A percentile compares a stretch with the other conserved stretches of the same genome.
These are phyloP conservation scores for Talaromyces sp. DNA, from an alignment of 2,329 filamentous ascomycete genomes.

Conservation along the genomic window DNA sequence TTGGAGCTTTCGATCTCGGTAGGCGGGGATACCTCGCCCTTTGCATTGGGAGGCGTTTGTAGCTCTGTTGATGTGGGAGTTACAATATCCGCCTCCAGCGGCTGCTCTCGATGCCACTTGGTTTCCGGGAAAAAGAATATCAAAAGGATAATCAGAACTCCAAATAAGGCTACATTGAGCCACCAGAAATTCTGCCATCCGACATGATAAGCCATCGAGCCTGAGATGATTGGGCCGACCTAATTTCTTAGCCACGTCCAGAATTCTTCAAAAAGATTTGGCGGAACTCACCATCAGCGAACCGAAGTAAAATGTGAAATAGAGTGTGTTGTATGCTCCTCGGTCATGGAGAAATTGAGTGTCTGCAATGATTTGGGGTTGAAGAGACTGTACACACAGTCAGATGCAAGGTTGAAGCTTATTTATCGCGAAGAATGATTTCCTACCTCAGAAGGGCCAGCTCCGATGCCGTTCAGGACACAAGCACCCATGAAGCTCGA, in stretches of 20 bases:
- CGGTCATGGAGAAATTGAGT: conserved; percentile 64
- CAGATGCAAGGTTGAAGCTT: neutral
- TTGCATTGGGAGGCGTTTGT: conserved; percentile 1
- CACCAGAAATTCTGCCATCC: conserved; percentile 66
- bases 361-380: conserved; percentile 55
- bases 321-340: conserved; percentile 60
- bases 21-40: conserved; percentile 21
- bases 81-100: conserved; percentile 15
- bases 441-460: conserved; percentile 30
- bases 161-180: conserved; percentile 59
- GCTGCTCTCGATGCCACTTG: conserved; percentile 52
- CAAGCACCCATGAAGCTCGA: conserved; percentile 63
- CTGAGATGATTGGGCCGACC: conserved; percentile 57
- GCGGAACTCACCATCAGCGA: conserved; percentile 38
- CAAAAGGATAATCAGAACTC: conserved; percentile 49
- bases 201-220: conserved; percentile 57
- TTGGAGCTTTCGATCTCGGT: conserved; percentile 2
- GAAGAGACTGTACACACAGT: neutral
- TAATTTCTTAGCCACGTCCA: conserved; percentile 25
- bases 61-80: conserved; percentile 1
- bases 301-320: conserved; percentile 63
- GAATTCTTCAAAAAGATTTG: neutral
- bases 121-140: conserved; percentile 64
- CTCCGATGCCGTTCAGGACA: conserved; percentile 29
- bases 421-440: too few relatives aligned